Conservation (phyloP, 352 stramenopile genomes). For the Pythium scleroteichum region DNA sequence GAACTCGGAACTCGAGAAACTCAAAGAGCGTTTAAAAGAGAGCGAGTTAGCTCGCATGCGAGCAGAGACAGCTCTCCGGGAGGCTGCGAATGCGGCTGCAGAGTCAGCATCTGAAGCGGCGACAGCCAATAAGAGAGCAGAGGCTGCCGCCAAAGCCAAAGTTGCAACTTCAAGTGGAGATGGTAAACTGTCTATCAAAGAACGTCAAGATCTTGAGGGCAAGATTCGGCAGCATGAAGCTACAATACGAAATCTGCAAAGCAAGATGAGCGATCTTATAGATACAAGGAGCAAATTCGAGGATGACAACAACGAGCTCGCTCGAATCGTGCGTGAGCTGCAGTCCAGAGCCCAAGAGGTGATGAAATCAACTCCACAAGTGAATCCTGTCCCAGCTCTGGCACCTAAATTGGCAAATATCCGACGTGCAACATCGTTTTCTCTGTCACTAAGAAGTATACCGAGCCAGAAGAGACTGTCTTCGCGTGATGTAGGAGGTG, state of each 20-base stretch:
- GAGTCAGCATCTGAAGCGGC: constrained; percentile 30
- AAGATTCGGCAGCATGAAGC: constrained; percentile 40
- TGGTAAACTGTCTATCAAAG: constrained; percentile 29
- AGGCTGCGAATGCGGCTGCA: constrained; percentile 30
- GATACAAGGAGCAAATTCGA: constrained; percentile 42
- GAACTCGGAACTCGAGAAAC: constrained; percentile 47
- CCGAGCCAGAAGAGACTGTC: not conserved
- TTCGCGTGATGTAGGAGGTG: not conserved
- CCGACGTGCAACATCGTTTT: constrained; percentile 35
- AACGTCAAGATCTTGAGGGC: constrained; percentile 43
- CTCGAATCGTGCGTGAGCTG: constrained; percentile 47
- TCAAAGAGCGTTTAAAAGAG: constrained; percentile 50
- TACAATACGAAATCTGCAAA: constrained; percentile 33
- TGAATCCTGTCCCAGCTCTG: not conserved
- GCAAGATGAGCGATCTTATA: constrained; percentile 23
- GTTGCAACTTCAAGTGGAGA: constrained; percentile 12
- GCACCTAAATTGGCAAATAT: constrained; percentile 16
- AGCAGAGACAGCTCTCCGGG: constrained; percentile 35
- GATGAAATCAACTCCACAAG: constrained; percentile 15
- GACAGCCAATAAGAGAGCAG: constrained; percentile 25
- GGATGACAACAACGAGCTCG: constrained; percentile 56
- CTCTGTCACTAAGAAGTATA: constrained; percentile 33
- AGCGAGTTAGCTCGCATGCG: constrained; percentile 40
- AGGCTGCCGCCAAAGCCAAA: constrained; percentile 11
- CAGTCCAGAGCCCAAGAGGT: constrained; percentile 39